phyloP scores from a whole-genome alignment of 164 flowering plant species.

The Liriodendron chinense region DNA sequence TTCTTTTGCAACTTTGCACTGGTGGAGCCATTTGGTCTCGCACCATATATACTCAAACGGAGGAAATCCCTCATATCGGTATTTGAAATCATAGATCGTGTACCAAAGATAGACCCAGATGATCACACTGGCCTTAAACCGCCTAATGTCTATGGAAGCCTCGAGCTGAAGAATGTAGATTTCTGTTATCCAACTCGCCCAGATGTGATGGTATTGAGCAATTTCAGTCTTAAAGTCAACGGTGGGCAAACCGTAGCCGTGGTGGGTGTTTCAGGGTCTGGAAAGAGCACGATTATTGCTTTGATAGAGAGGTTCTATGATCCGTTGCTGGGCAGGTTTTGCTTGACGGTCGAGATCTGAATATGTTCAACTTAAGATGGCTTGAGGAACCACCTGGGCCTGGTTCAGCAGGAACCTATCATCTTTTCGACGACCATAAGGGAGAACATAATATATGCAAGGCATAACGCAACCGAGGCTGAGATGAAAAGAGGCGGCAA shows the following conservation, averaged over 20 bases:
- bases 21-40: constrained; percentile 97
- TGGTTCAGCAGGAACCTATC: constrained; percentile 94
- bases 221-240: constrained; percentile 82
- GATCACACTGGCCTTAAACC: constrained; percentile 80
- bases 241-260: constrained; percentile 98
- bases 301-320: constrained; percentile 88
- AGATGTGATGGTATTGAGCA: constrained; percentile 75
- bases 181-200: constrained; percentile 94
- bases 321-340: constrained; percentile 81
- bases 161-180: constrained; percentile 84
- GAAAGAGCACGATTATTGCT: constrained; percentile 91
- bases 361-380: constrained; percentile 80
- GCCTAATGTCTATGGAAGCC: constrained; percentile 85
- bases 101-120: constrained; percentile 89
- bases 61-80: constrained; percentile 82
- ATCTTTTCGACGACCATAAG: constrained; percentile 90
- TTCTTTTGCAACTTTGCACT: constrained; percentile 94
- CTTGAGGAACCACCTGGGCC: constrained; percentile 89
- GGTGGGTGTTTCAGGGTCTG: constrained; percentile 97
- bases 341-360: constrained; percentile 85
- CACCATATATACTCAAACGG: constrained; percentile 92
- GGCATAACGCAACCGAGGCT: constrained; percentile 95
- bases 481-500: constrained; percentile 98
- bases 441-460: constrained; percentile 92
- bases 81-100: constrained; percentile 88